A percentile compares a stretch with the other conserved stretches of the same genome.
Conservation (phyloP, 805 yeast species). For the Cyberlindnera maclurae region DNA sequence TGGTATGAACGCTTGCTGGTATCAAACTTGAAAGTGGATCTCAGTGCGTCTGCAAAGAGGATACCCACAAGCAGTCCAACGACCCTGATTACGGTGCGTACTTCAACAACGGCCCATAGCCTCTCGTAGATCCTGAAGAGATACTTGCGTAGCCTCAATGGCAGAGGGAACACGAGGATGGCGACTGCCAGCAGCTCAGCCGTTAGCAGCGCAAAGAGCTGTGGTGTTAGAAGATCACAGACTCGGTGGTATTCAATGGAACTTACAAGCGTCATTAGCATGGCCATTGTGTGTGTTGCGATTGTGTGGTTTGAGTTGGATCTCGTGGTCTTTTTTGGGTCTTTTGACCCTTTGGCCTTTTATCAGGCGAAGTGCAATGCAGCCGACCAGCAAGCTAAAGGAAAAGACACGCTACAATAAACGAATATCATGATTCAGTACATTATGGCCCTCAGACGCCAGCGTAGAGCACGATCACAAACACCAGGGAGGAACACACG, state of each 20-base stretch:
- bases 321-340: too few species aligned
- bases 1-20: slow-evolving; percentile 15
- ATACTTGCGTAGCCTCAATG: slow-evolving; percentile 38
- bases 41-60: slow-evolving; percentile 49
- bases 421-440: too few species aligned
- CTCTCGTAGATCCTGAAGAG: slow-evolving; percentile 32
- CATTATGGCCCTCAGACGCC: slow-evolving; percentile 1
- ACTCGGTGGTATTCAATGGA: too few species aligned
- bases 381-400: too few species aligned
- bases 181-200: slow-evolving; percentile 44
- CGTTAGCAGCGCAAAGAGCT: slow-evolving; percentile 40
- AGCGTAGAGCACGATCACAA: slow-evolving; percentile 17
- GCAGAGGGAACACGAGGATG: slow-evolving; percentile 48
- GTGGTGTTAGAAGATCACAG: not conserved
- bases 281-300: not conserved
- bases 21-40: slow-evolving; percentile 32
- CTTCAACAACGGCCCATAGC: slow-evolving; percentile 31
- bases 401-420: too few species aligned
- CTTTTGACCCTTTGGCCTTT: too few species aligned
- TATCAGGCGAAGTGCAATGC: too few species aligned
- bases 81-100: slow-evolving; percentile 39
- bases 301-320: too few species aligned
- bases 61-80: slow-evolving; percentile 35
- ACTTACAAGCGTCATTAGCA: not conserved
- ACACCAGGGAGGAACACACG: slow-evolving; percentile 12